A percentile compares a stretch with the other conserved stretches of the same genome.
Evolutionary conservation across 1,284 basidiomycete genomes (phyloP).

Genomic region (Moesziomyces sp.): DNA sequence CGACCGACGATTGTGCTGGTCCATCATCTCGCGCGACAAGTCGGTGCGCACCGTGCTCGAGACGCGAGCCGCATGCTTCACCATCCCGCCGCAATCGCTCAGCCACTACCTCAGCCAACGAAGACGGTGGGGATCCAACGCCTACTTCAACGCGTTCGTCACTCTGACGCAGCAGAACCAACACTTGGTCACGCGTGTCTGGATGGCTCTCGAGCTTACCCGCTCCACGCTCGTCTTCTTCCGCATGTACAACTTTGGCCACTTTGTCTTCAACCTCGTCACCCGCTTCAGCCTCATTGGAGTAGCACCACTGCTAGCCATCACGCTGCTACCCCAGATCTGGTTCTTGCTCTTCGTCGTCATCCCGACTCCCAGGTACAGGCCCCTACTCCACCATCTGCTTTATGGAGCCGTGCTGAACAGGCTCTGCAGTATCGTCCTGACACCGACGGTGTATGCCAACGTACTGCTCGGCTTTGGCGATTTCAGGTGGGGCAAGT

Average conservation of each 20-base stretch:
- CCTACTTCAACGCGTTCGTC: slow-evolving; percentile 36
- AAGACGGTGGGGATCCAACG: slow-evolving; percentile 34
- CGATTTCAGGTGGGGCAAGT: slow-evolving; percentile 32
- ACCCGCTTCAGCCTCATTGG: slow-evolving; percentile 22
- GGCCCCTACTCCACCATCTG: slow-evolving; percentile 14
- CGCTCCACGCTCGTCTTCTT: slow-evolving; percentile 31
- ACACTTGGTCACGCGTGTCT: slow-evolving; percentile 18
- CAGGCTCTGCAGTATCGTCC: slow-evolving; percentile 16
- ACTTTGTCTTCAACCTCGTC: slow-evolving; percentile 28
- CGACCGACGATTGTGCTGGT: slow-evolving; percentile 31
- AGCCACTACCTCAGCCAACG: slow-evolving; percentile 39
- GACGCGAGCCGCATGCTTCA: slow-evolving; percentile 32
- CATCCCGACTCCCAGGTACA: slow-evolving; percentile 16
- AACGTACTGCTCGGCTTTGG: slow-evolving; percentile 33
- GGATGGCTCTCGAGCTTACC: slow-evolving; percentile 28
- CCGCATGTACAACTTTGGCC: slow-evolving; percentile 28
- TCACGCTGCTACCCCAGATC: slow-evolving; percentile 33
- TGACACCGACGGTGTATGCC: slow-evolving; percentile 33
- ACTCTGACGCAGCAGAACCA: slow-evolving; percentile 23
- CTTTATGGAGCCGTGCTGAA: slow-evolving; percentile 24
- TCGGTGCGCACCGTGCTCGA: slow-evolving; percentile 30
- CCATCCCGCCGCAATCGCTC: slow-evolving; percentile 31
- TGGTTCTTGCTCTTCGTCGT: slow-evolving; percentile 33
- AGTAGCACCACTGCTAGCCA: slow-evolving; percentile 21
- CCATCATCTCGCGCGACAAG: slow-evolving; percentile 38